Evolutionary conservation across 1,284 basidiomycete genomes (phyloP).

Genomic region (Violaceomyces palustris): DNA sequence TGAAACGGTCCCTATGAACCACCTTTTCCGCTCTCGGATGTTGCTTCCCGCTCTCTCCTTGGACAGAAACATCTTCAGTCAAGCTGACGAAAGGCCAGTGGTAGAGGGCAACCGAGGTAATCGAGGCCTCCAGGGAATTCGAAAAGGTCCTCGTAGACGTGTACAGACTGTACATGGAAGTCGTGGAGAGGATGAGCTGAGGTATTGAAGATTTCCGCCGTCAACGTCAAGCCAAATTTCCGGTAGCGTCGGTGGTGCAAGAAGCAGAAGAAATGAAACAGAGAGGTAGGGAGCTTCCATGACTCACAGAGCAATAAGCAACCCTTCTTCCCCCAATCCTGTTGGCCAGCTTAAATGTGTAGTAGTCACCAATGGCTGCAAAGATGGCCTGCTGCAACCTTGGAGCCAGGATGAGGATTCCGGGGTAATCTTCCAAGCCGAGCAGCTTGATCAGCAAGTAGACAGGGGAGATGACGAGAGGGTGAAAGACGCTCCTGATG

Average conservation of each 20-base stretch:
- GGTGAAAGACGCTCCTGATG: constrained; percentile 52
- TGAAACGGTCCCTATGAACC: too few relatives aligned
- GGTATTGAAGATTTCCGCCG: too few relatives aligned
- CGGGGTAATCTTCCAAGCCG: constrained; percentile 57
- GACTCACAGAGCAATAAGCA: constrained; percentile 46
- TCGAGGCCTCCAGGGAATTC: constrained; percentile 83
- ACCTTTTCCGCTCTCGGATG: too few relatives aligned
- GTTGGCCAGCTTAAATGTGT: constrained; percentile 64
- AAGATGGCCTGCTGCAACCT: constrained; percentile 73
- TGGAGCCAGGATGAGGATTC: constrained; percentile 57
- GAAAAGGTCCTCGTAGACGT: constrained; percentile 82
- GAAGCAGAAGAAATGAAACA: too few relatives aligned
- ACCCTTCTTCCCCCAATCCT: constrained; percentile 63
- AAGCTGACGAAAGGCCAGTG: constrained; percentile 62
- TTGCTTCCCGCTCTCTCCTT: too few relatives aligned
- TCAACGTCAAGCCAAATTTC: too few relatives aligned
- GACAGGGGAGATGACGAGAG: constrained; percentile 66
- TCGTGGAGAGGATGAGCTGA: constrained; percentile 76
- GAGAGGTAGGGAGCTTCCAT: not conserved
- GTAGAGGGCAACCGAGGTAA: constrained; percentile 72
- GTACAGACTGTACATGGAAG: constrained; percentile 80
- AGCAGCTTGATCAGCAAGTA: constrained; percentile 67
- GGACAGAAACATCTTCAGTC: too few relatives aligned
- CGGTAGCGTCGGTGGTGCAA: too few relatives aligned
- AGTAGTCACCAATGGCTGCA: constrained; percentile 76